Percentiles rank a stretch among this genome's conserved stretches.
Evolutionary conservation across 1,139 yeast genomes (phyloP).

Genomic region (Yamadazyma oceani): DNA sequence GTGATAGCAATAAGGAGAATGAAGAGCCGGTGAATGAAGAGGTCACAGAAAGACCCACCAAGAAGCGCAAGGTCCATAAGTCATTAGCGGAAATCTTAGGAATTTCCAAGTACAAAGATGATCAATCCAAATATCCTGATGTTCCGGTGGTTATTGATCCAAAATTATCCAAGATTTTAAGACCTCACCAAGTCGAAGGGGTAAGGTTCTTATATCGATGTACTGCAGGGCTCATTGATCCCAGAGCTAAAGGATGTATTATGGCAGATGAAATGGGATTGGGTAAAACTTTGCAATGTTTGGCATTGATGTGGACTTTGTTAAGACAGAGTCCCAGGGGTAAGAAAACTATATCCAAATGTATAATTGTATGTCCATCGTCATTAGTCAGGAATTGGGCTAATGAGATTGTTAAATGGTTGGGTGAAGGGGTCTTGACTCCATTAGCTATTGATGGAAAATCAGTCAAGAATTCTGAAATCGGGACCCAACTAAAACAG

Average conservation of each 20-base stretch:
- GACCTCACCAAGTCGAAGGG: constrained; percentile 98
- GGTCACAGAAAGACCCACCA: constrained; percentile 12
- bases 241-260: constrained; percentile 90
- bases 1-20: constrained; percentile 18
- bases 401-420: constrained; percentile 92
- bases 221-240: constrained; percentile 84
- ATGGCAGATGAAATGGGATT: constrained; percentile 99
- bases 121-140: constrained; percentile 60
- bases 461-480: constrained; percentile 62
- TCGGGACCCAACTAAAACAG: constrained; percentile 66
- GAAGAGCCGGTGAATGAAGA: constrained; percentile 12
- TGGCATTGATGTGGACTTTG: constrained; percentile 91
- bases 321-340: constrained; percentile 91
- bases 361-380: constrained; percentile 94
- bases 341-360: constrained; percentile 77
- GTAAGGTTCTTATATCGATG: constrained; percentile 87
- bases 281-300: constrained; percentile 93
- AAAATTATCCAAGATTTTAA: constrained; percentile 69
- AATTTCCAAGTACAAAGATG: constrained; percentile 53
- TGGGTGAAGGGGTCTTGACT: constrained; percentile 85
- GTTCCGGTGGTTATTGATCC: constrained; percentile 99
- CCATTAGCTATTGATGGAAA: constrained; percentile 95
- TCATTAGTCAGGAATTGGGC: constrained; percentile 97
- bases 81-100: constrained; percentile 84
- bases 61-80: constrained; percentile 50